These are phyloP conservation scores for Gynochthodes officinalis DNA, from an alignment of 257 asterid species.

Conservation along the genomic window DNA sequence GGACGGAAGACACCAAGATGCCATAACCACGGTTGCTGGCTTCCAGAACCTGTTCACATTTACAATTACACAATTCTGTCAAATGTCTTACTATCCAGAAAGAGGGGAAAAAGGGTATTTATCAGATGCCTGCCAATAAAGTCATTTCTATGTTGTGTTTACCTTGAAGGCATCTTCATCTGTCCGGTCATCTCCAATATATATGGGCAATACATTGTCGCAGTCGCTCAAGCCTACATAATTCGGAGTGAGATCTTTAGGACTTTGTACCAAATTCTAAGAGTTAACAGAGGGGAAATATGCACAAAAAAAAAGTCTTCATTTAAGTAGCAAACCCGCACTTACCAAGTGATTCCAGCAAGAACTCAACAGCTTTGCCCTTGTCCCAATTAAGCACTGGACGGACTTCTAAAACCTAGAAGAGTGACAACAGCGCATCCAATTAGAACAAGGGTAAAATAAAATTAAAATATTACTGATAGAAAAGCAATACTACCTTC, in stretches of 20 bases:
- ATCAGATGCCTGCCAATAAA: not conserved
- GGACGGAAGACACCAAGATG: slow-evolving; percentile 77
- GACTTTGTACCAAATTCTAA: not conserved
- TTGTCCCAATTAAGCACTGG: slow-evolving; percentile 94
- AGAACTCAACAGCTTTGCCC: slow-evolving; percentile 93
- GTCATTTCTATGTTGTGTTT: slow-evolving; percentile 10
- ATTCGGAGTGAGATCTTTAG: not conserved
- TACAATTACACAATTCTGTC: not conserved
- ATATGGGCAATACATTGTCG: slow-evolving; percentile 77
- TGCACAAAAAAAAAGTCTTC: not conserved
- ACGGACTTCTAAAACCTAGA: slow-evolving; percentile 85
- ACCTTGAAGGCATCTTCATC: slow-evolving; percentile 99
- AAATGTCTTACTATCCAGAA: not conserved
- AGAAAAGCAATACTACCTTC: slow-evolving; percentile 49
- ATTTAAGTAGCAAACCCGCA: slow-evolving; percentile 1
- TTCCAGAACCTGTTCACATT: slow-evolving; percentile 54
- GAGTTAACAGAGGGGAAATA: not conserved
- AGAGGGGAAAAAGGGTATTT: not conserved
- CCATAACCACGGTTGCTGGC: slow-evolving; percentile 73
- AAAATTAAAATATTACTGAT: not conserved
- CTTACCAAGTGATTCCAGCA: slow-evolving; percentile 94
- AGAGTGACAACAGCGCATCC: not conserved
- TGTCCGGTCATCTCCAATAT: slow-evolving; percentile 93
- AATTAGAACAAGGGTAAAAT: not conserved
- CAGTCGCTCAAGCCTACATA: slow-evolving; percentile 59